Evolutionary conservation across 768 basidiomycete species (phyloP).

Genomic region (Macrolepiota dolichaula): DNA sequence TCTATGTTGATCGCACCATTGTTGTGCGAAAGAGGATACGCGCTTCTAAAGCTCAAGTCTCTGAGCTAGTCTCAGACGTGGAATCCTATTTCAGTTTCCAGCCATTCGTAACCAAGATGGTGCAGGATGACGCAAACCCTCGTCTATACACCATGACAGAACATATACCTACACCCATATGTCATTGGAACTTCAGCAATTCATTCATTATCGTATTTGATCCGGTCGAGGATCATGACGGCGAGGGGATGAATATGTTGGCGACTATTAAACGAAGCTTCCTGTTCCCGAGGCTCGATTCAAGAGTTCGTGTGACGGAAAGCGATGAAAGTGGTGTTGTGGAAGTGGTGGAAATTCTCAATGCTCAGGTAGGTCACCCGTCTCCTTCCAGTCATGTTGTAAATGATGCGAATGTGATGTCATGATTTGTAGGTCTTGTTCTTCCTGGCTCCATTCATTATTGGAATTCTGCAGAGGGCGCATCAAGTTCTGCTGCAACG

Average conservation of each 20-base stretch:
- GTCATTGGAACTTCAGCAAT: not conserved
- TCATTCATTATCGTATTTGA: not conserved
- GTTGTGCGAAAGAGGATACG: conserved; percentile 21
- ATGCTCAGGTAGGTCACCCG: conserved; percentile 22
- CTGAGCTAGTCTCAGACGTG: conserved; percentile 1
- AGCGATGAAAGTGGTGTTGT: conserved; percentile 14
- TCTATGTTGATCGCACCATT: conserved; percentile 26
- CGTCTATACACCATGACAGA: conserved; percentile 1
- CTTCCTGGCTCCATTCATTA: conserved; percentile 32
- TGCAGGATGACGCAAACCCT: conserved; percentile 4
- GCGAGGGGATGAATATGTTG: conserved; percentile 18
- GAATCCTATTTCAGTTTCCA: conserved; percentile 6
- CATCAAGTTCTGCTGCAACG: conserved; percentile 24
- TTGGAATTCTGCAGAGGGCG: conserved; percentile 23
- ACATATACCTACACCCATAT: not conserved
- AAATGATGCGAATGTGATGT: not conserved
- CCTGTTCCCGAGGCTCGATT: conserved; percentile 14
- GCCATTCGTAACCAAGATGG: conserved; percentile 3
- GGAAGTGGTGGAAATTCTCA: conserved; percentile 24
- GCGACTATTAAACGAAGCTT: conserved; percentile 2
- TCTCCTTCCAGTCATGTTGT: not conserved
- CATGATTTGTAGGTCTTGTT: conserved; percentile 23
- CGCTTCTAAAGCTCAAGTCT: conserved; percentile 4
- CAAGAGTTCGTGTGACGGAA: conserved; percentile 15
- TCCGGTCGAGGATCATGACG: conserved; percentile 15